phyloP scores from a whole-genome alignment of 805 yeast species.

The Monosporozyma yasuniensis region DNA sequence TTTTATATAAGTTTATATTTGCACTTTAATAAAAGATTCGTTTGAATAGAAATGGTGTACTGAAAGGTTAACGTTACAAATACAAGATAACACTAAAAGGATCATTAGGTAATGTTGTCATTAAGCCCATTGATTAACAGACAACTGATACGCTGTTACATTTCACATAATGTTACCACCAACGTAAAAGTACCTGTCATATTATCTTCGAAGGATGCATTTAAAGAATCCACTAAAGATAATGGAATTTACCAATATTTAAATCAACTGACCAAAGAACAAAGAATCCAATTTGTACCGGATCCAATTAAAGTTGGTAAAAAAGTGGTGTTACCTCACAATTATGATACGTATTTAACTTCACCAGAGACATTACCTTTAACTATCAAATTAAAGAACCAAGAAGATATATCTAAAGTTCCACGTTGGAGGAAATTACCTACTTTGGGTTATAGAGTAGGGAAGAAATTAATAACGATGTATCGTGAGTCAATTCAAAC shows the following conservation, averaged over 20 bases:
- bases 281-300: background rate
- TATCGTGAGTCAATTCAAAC: constrained; percentile 51
- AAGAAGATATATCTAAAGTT: constrained; percentile 21
- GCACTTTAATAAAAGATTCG: background rate
- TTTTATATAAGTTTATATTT: background rate
- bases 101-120: background rate
- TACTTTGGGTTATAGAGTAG: constrained; percentile 36
- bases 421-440: constrained; percentile 19
- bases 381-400: constrained; percentile 17
- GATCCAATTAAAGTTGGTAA: constrained; percentile 10
- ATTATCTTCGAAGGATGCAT: constrained; percentile 5
- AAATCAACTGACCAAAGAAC: background rate
- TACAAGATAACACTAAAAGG: background rate
- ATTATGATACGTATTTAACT: constrained; percentile 5
- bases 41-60: background rate
- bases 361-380: constrained; percentile 29
- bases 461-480: constrained; percentile 39
- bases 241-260: constrained; percentile 7
- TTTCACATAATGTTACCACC: background rate
- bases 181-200: background rate
- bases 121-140: background rate
- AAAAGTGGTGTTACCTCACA: background rate
- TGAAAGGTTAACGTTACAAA: background rate
- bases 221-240: constrained; percentile 5
- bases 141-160: background rate